Evolutionary conservation across 768 basidiomycete genomes (phyloP), one percentile per base, ranked within the genome.

Genomic region (Tulasnella sp.): DNA sequence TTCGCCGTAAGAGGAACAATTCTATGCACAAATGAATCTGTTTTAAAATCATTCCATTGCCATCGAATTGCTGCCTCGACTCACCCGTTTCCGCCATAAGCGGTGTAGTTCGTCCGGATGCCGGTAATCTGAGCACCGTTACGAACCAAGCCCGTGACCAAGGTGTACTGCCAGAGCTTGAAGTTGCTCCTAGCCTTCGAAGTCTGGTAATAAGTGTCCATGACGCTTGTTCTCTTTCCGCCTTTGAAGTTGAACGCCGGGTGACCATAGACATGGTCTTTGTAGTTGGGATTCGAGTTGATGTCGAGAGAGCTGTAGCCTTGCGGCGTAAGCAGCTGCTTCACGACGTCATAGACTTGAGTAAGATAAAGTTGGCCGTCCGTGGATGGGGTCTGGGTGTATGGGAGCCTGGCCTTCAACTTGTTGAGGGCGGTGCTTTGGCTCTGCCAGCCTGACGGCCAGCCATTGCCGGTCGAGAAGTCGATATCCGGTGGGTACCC

Each of bases 181-280:
- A 89, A 85, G 83, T 89, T 89, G 11, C 82, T 79, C 31, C 89
- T 86, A 17, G 84, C 83, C 71, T 83, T 82, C 3, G 89, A 88
- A 25, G 88, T 87, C 75, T 86, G 85, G 80, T 87, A 86, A 82
- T 90, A 90, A 4, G 88, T 88, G 12, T 86, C 86, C 19, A 89
- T 87, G 17, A 88, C 87, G 0, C 89, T 89, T 9, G 85, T 87
- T 70, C 85, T 83, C 79, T 84, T 82, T 58, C 85, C 85, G 67
- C 74, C 74, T 19, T 49, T 54, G 42, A 78, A 72, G 79, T 83
- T 82, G 78, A 81, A 85, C 3, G 83, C 81, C 78, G 85, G 85
- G 81, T 87, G 89, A n/a, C 89, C 89, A 78, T 85, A 89, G 17
- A 85, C 86, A 77, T 88, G 88, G 76, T 90, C 89, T 81, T 90